Evolutionary conservation across 805 yeast genomes (phyloP).

Genomic region (Kregervanrija fluxuum): DNA sequence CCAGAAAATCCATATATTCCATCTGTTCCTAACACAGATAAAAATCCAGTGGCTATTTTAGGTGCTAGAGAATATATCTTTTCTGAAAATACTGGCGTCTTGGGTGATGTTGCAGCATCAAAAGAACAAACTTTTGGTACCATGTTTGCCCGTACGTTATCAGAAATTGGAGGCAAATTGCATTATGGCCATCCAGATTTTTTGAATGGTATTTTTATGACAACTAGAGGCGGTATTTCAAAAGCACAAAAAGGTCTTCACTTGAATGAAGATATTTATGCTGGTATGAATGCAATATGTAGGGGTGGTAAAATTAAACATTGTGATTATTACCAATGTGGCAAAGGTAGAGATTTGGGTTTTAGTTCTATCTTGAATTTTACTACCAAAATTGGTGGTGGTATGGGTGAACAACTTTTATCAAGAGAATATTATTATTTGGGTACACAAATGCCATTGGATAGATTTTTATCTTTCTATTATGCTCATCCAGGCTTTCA

Average conservation of each 20-base stretch:
- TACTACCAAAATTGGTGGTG: conserved; percentile 94
- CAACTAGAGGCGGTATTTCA: conserved; percentile 91
- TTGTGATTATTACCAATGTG: conserved; percentile 94
- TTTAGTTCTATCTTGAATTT: conserved; percentile 88
- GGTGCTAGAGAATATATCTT: conserved; percentile 95
- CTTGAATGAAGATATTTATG: conserved; percentile 90
- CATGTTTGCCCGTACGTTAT: conserved; percentile 84
- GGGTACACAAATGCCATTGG: conserved; percentile 85
- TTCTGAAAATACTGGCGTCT: conserved; percentile 84
- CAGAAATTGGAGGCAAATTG: conserved; percentile 89
- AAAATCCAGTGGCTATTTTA: conserved; percentile 74
- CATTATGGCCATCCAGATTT: conserved; percentile 98
- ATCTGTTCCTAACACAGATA: conserved; percentile 38
- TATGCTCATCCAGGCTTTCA: conserved; percentile 98
- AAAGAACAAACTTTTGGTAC: conserved; percentile 97
- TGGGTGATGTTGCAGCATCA: conserved; percentile 96
- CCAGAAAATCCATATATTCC: conserved; percentile 45
- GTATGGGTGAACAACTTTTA: conserved; percentile 95
- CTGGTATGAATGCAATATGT: conserved; percentile 84
- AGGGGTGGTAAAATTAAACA: conserved; percentile 94
- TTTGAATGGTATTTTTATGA: conserved; percentile 83
- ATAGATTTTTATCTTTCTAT: conserved; percentile 83
- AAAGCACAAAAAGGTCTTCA: conserved; percentile 93
- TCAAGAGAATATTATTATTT: conserved; percentile 88
- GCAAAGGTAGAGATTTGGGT: conserved; percentile 93